phyloP scores from a whole-genome alignment of 2,329 filamentous ascomycete species.

The Akanthomyces uredinophilus region DNA sequence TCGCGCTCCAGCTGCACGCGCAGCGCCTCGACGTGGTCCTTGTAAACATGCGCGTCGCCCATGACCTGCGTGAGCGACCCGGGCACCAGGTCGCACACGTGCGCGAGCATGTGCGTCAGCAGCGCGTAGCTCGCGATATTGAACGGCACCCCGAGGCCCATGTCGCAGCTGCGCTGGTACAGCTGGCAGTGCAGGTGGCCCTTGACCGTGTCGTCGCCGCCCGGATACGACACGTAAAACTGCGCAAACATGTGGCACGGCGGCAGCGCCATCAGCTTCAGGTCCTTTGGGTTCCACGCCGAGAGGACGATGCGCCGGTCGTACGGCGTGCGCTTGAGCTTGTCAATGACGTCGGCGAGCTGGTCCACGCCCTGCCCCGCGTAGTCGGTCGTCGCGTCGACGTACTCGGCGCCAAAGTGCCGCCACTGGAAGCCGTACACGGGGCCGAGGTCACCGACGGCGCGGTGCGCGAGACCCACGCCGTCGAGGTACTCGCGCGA shows the following conservation, averaged over 20 bases:
- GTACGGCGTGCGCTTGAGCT: constrained; percentile 77
- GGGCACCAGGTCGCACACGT: constrained; percentile 76
- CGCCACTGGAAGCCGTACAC: constrained; percentile 99
- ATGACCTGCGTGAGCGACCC: constrained; percentile 91
- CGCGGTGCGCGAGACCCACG: constrained; percentile 74
- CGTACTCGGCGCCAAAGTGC: constrained; percentile 90
- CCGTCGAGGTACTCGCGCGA: constrained; percentile 84
- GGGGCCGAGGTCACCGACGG: constrained; percentile 83
- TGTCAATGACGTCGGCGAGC: constrained; percentile 82
- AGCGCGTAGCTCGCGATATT: constrained; percentile 95
- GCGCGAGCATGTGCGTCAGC: constrained; percentile 90
- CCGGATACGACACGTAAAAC: constrained; percentile 80
- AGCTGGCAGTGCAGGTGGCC: constrained; percentile 81
- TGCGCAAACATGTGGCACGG: constrained; percentile 98
- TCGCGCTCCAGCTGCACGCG: constrained; percentile 73
- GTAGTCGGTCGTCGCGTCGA: constrained; percentile 75
- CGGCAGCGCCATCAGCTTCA: constrained; percentile 83
- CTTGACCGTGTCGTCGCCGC: constrained; percentile 30
- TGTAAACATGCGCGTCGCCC: constrained; percentile 96
- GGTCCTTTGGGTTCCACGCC: constrained; percentile 89
- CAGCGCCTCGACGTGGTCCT: constrained; percentile 86
- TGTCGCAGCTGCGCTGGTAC: constrained; percentile 93
- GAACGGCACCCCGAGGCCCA: constrained; percentile 95
- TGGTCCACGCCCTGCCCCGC: constrained; percentile 87
- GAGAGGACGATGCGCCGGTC: constrained; percentile 85